phyloP scores from a whole-genome alignment of 371 early-diverging fungal genomes.

The Syncephalastrum contaminatum region DNA sequence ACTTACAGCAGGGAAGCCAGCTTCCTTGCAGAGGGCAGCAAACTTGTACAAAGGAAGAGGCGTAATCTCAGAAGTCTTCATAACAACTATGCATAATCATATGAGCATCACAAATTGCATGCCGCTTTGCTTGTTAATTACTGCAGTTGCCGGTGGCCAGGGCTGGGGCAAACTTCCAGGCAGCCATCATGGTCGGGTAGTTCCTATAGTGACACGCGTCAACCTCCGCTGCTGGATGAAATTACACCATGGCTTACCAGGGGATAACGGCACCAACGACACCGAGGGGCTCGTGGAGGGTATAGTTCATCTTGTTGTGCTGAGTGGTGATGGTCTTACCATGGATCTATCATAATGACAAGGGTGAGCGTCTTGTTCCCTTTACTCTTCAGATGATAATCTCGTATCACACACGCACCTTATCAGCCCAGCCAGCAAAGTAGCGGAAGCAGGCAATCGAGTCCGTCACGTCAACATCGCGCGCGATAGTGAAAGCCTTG shows the following conservation, averaged over 20 bases:
- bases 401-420: not conserved
- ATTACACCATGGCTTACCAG: slow-evolving; percentile 19
- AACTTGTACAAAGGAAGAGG: slow-evolving; percentile 51
- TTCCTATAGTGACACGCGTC: slow-evolving; percentile 30
- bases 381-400: too few species aligned
- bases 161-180: slow-evolving; percentile 89
- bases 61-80: slow-evolving; percentile 60
- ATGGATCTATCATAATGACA: slow-evolving; percentile 61
- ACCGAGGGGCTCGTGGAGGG: slow-evolving; percentile 77
- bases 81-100: slow-evolving; percentile 27
- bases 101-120: not conserved
- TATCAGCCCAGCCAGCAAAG: slow-evolving; percentile 73
- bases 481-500: slow-evolving; percentile 70
- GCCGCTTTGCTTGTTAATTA: slow-evolving; percentile 23
- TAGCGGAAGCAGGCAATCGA: slow-evolving; percentile 72
- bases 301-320: slow-evolving; percentile 57
- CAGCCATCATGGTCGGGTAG: slow-evolving; percentile 77
- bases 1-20: slow-evolving; percentile 48
- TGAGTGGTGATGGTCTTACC: slow-evolving; percentile 43
- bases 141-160: slow-evolving; percentile 69
- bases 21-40: slow-evolving; percentile 46
- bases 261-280: slow-evolving; percentile 78
- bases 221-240: too few species aligned
- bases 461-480: slow-evolving; percentile 63
- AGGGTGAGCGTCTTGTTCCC: not conserved